phyloP scores from a whole-genome alignment of 345 rosid species.

The Boechera stricta region DNA sequence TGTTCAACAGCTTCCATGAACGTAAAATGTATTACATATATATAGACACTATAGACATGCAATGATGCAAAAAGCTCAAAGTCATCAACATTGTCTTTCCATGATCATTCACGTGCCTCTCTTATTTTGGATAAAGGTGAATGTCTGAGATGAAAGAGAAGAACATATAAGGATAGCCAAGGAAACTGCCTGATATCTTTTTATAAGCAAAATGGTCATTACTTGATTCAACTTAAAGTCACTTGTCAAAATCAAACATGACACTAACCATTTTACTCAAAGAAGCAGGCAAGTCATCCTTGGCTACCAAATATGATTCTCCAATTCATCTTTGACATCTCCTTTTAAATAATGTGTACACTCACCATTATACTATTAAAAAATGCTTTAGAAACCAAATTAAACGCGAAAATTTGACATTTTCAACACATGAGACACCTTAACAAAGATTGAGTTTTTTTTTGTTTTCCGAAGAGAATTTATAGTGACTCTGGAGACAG shows the following conservation, averaged over 20 bases:
- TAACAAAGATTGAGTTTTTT: not conserved
- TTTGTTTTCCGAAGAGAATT: no score
- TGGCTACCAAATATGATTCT: conserved; percentile 46
- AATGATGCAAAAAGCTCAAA: not conserved
- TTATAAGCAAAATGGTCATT: conserved; percentile 26
- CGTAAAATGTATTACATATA: not conserved
- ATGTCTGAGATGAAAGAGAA: conserved; percentile 41
- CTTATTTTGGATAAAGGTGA: conserved; percentile 14
- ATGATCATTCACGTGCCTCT: not conserved
- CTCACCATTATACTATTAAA: not conserved
- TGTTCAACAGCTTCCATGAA: not conserved
- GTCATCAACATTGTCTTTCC: conserved; percentile 19
- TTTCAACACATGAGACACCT: not conserved
- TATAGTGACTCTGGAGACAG: not conserved
- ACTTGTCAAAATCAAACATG: conserved; percentile 20
- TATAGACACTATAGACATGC: not conserved
- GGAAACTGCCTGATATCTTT: conserved; percentile 41
- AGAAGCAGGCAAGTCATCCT: conserved; percentile 43
- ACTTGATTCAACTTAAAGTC: not conserved
- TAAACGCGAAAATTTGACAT: not conserved
- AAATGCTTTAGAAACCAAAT: not conserved
- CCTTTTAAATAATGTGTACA: conserved; percentile 25
- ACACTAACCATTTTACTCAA: conserved; percentile 10
- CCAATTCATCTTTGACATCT: conserved; percentile 36
- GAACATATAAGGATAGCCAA: conserved; percentile 46